Evolutionary conservation across 2,329 filamentous ascomycete species (phyloP).

Genomic region (Diplodia corticola): DNA sequence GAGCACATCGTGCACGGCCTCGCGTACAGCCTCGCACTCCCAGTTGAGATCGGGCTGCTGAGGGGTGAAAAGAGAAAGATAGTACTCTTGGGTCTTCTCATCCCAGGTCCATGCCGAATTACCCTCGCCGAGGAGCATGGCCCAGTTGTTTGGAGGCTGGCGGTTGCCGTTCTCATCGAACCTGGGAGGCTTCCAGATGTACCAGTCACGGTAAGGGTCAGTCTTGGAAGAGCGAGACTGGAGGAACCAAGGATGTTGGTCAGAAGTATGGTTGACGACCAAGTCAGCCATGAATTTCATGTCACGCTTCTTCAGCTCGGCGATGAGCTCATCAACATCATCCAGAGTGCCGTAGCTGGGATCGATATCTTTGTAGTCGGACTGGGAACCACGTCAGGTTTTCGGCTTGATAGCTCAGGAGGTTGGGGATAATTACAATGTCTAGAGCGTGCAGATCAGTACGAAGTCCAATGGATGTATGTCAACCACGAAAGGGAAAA

Average conservation of each 20-base stretch:
- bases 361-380: slow-evolving; percentile 67
- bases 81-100: slow-evolving; percentile 49
- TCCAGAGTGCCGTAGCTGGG: slow-evolving; percentile 65
- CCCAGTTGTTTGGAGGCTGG: slow-evolving; percentile 60
- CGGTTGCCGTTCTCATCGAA: slow-evolving; percentile 56
- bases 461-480: too few relatives aligned
- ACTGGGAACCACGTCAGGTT: slow-evolving; percentile 25
- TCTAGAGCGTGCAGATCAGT: background rate
- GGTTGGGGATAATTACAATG: background rate
- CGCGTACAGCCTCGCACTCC: slow-evolving; percentile 48
- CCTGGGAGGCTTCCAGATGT: slow-evolving; percentile 64
- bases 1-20: slow-evolving; percentile 49
- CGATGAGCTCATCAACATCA: slow-evolving; percentile 64
- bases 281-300: slow-evolving; percentile 75
- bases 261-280: slow-evolving; percentile 75
- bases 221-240: slow-evolving; percentile 63
- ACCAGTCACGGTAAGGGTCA: slow-evolving; percentile 69
- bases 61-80: slow-evolving; percentile 48
- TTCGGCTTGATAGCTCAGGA: too few relatives aligned
- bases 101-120: slow-evolving; percentile 49
- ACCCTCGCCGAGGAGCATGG: slow-evolving; percentile 40
- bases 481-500: background rate
- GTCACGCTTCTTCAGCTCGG: slow-evolving; percentile 59
- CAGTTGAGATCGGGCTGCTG: slow-evolving; percentile 52
- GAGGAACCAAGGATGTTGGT: slow-evolving; percentile 70